Evolutionary conservation across 2,329 filamentous ascomycete genomes (phyloP), one percentile per base, ranked within the genome.

Genomic region (Seiridium unicorne): DNA sequence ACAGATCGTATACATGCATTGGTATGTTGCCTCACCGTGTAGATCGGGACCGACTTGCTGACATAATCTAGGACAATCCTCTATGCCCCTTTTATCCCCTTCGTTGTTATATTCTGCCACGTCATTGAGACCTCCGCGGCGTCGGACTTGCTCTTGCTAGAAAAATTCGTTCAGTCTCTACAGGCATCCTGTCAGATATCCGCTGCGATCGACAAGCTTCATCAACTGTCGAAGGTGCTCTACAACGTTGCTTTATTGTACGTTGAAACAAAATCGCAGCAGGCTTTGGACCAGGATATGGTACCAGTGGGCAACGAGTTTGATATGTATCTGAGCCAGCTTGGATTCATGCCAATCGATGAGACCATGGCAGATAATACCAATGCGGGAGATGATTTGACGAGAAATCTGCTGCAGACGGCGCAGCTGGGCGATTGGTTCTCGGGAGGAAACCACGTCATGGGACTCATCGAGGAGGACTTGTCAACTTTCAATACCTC

Each of bases 211-310:
- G 76, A 78, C 34, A 84, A 84, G 64, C 74, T 87, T 13, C 79
- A 84, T 62, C 83, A 80, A 34, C 76, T 89, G 11, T 88, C 84
- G 63, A 79, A 84, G 51, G 80, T 86, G 2, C 79, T 89, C 55
- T 80, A 83, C 63, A 84, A 78, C 42, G 81, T 88, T 6, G 85
- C 85, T 0, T 77, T 79, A 42, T 74, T 86, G 4, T 88, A 88
- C 63, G 75, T 87, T 13, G 82, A 87, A 66, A 81, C 83, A 2
- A 84, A 83, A 55, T 71, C 69, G 31, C 65, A 66, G 51, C 67
- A 72, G 61, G 69, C 76, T 74, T 64, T 76, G 59, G 70, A 65
- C 42, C 68, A 60, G 36, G 63, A 66, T 35, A 66, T 68, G 60
- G 68, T 65, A 7, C 66, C 66, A 6, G 65, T 69, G 8, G 66